Evolutionary conservation across 805 yeast genomes (phyloP).

Genomic region (Candida yuanshanica): DNA sequence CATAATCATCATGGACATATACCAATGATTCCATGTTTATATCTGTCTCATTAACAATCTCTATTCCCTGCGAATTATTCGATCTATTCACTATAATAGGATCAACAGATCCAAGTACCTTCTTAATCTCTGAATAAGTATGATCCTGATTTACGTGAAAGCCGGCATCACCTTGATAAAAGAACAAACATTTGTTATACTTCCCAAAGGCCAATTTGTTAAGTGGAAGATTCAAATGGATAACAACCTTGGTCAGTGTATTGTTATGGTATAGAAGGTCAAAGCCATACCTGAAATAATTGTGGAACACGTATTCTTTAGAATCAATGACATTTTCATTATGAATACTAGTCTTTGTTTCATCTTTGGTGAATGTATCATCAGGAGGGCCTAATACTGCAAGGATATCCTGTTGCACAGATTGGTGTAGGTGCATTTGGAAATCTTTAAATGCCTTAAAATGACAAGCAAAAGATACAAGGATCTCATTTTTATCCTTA

Average conservation of each 20-base stretch:
- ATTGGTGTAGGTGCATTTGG: slow-evolving; percentile 31
- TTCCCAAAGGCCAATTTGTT: slow-evolving; percentile 48
- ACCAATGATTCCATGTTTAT: slow-evolving; percentile 4
- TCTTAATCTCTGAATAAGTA: neutral
- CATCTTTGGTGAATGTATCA: slow-evolving; percentile 41
- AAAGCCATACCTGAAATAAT: slow-evolving; percentile 49
- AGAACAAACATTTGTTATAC: slow-evolving; percentile 45
- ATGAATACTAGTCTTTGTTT: slow-evolving; percentile 36
- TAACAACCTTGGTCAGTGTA: slow-evolving; percentile 37
- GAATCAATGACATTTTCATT: slow-evolving; percentile 9
- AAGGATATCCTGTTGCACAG: slow-evolving; percentile 45
- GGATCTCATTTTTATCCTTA: neutral
- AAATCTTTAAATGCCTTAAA: slow-evolving; percentile 12
- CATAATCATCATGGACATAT: slow-evolving; percentile 4
- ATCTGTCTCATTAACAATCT: slow-evolving; percentile 29
- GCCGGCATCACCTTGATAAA: slow-evolving; percentile 1
- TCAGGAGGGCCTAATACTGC: slow-evolving; percentile 51
- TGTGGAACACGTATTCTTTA: slow-evolving; percentile 39
- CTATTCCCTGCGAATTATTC: slow-evolving; percentile 10
- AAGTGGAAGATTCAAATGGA: slow-evolving; percentile 44
- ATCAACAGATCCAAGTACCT: neutral
- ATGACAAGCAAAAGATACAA: slow-evolving; percentile 24
- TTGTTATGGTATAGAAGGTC: slow-evolving; percentile 46
- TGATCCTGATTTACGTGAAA: neutral
- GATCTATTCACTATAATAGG: slow-evolving; percentile 17